Percentiles rank a stretch among this genome's conserved stretches.
phyloP scores from a whole-genome alignment of 2,329 filamentous ascomycete species.

The Hypoxylon sp. region DNA sequence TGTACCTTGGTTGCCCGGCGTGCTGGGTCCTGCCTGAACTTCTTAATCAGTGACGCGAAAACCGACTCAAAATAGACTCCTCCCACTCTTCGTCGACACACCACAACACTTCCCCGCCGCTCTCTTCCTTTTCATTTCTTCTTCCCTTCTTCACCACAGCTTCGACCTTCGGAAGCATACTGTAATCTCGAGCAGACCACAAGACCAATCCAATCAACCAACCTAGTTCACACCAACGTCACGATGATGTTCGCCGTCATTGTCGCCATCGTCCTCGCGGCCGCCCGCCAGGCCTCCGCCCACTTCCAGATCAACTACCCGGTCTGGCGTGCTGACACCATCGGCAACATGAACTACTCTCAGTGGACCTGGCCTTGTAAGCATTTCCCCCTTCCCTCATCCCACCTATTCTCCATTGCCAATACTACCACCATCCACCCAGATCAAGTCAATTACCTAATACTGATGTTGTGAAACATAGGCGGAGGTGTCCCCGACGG shows the following conservation, averaged over 20 bases:
- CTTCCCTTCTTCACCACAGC: neutral
- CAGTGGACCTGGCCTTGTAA: slow-evolving; percentile 68
- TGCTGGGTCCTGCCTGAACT: slow-evolving; percentile 17
- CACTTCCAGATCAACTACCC: slow-evolving; percentile 67
- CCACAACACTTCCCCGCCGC: neutral
- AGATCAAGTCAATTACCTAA: neutral
- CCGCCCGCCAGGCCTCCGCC: slow-evolving; percentile 58
- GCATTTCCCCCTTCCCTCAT: slow-evolving; percentile 37
- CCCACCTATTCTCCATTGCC: slow-evolving; percentile 1
- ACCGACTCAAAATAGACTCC: slow-evolving; percentile 6
- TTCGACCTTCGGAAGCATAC: slow-evolving; percentile 1
- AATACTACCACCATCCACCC: neutral
- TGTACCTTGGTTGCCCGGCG: neutral
- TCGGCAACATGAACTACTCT: slow-evolving; percentile 60
- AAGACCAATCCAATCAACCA: neutral
- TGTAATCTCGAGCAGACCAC: neutral
- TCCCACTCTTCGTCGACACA: neutral
- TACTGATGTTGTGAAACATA: slow-evolving; percentile 46
- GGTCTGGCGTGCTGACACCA: slow-evolving; percentile 64
- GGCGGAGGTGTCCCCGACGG: slow-evolving; percentile 65
- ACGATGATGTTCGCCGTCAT: slow-evolving; percentile 45
- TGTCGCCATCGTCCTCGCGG: slow-evolving; percentile 52
- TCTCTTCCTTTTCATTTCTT: slow-evolving; percentile 5
- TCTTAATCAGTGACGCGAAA: neutral
- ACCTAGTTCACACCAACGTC: neutral